phyloP scores from a whole-genome alignment of 805 yeast species.

The Cyberlindnera xylosilytica region DNA sequence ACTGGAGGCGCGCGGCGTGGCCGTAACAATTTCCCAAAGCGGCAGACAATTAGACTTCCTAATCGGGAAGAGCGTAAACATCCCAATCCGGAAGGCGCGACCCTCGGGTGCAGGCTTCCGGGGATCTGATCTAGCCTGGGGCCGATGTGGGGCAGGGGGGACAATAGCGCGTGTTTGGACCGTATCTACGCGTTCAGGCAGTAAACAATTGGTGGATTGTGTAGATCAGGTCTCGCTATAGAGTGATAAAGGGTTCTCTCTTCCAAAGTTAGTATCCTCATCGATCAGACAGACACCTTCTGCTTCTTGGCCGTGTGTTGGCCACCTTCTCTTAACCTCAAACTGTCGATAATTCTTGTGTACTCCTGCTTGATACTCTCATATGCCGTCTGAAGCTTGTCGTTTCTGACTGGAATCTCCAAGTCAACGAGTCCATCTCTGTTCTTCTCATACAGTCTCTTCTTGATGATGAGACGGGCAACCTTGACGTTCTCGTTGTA shows the following conservation, averaged over 20 bases:
- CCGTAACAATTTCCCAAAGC: not conserved
- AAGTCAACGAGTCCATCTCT: conserved; percentile 69
- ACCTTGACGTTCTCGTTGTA: conserved; percentile 34
- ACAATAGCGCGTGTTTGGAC: no score
- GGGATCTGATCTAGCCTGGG: no score
- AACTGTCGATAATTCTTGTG: conserved; percentile 40
- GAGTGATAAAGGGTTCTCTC: no score
- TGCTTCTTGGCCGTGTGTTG: conserved; percentile 18
- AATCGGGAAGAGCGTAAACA: conserved; percentile 5
- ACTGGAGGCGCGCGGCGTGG: conserved; percentile 2
- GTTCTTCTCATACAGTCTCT: conserved; percentile 73
- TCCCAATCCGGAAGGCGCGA: conserved; percentile 3
- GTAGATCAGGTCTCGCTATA: no score
- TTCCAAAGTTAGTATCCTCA: no score
- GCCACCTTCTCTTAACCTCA: conserved; percentile 18
- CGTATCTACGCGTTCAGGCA: no score
- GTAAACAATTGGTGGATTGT: no score
- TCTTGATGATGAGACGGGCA: conserved; percentile 61
- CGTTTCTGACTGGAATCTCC: conserved; percentile 59
- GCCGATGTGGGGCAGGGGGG: not conserved
- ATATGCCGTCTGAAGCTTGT: conserved; percentile 75
- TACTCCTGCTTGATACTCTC: conserved; percentile 70
- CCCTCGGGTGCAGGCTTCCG: not conserved
- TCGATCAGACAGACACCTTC: conserved; percentile 6
- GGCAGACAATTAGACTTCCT: conserved; percentile 5